These are phyloP conservation scores for Gossypium turneri DNA, from an alignment of 345 rosid genomes.

Conservation along the genomic window DNA sequence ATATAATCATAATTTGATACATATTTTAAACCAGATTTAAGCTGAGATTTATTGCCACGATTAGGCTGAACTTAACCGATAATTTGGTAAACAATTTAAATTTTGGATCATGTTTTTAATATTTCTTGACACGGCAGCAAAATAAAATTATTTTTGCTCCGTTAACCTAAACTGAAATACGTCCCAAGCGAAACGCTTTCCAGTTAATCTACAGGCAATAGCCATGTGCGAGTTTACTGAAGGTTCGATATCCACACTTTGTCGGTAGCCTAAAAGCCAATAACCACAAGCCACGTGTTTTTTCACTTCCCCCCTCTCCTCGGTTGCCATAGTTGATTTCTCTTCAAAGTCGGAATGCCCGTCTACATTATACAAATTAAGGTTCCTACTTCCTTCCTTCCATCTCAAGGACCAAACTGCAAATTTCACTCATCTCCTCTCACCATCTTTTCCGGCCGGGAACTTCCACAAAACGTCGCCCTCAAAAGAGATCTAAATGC, in stretches of 20 bases:
- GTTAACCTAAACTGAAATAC: not conserved
- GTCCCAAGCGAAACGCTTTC: not conserved
- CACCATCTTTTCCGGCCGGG: conserved; percentile 27
- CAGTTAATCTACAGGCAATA: not conserved
- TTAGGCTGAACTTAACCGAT: no score
- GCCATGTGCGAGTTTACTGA: not conserved
- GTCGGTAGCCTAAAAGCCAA: not conserved
- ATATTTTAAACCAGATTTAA: no score
- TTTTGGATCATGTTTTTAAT: not conserved
- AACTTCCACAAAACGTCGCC: not conserved
- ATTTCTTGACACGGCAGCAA: not conserved
- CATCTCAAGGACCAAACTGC: not conserved
- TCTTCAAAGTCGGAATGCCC: not conserved
- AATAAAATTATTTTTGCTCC: not conserved
- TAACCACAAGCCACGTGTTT: no score
- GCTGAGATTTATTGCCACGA: not conserved
- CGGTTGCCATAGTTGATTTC: not conserved
- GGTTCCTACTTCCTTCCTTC: not conserved
- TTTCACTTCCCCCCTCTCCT: no score
- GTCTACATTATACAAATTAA: not conserved
- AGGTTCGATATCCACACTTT: not conserved
- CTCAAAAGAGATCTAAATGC: conserved; percentile 31
- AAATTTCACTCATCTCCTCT: not conserved
- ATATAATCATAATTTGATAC: no score
- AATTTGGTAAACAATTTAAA: no score